Evolutionary conservation across 106 monocot genomes (phyloP).

Genomic region (Acorus calamus): DNA sequence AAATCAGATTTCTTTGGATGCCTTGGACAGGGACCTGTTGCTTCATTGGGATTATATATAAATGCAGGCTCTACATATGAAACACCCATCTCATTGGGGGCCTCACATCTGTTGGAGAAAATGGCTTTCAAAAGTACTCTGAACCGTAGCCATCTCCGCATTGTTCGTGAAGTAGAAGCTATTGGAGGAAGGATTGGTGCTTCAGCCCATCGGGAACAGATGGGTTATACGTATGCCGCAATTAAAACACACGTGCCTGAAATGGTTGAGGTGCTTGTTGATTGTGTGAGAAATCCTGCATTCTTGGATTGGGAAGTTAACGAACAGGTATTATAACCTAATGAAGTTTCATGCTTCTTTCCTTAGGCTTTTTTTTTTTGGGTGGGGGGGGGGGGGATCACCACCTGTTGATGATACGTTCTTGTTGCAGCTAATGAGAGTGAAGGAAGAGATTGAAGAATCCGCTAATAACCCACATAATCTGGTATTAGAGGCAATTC

Average conservation of each 20-base stretch:
- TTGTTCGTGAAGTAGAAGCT: conserved; percentile 73
- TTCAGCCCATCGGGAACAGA: conserved; percentile 70
- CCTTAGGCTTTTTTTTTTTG: not conserved
- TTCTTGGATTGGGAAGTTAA: conserved; percentile 90
- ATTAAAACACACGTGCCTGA: conserved; percentile 66
- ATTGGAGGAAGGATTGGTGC: conserved; percentile 64
- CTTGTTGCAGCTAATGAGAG: conserved; percentile 39
- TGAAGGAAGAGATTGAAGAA: conserved; percentile 55
- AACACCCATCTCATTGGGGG: conserved; percentile 40
- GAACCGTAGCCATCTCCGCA: conserved; percentile 66
- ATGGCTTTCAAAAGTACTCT: conserved; percentile 75
- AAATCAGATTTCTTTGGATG: not conserved
- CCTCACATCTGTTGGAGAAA: conserved; percentile 52
- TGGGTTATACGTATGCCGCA: conserved; percentile 75
- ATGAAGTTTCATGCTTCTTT: not conserved
- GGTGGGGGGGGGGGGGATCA: not conserved
- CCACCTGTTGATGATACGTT: not conserved
- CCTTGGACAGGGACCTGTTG: conserved; percentile 39
- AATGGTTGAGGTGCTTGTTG: conserved; percentile 83
- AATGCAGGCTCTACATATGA: conserved; percentile 73
- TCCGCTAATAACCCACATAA: conserved; percentile 50
- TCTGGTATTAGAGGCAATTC: conserved; percentile 65
- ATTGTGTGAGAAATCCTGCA: conserved; percentile 58
- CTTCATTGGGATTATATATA: conserved; percentile 65
- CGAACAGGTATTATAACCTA: conserved; percentile 45